Conservation (phyloP, 225 moss, liverwort and hornwort species). For the Takakia lepidozioides region DNA sequence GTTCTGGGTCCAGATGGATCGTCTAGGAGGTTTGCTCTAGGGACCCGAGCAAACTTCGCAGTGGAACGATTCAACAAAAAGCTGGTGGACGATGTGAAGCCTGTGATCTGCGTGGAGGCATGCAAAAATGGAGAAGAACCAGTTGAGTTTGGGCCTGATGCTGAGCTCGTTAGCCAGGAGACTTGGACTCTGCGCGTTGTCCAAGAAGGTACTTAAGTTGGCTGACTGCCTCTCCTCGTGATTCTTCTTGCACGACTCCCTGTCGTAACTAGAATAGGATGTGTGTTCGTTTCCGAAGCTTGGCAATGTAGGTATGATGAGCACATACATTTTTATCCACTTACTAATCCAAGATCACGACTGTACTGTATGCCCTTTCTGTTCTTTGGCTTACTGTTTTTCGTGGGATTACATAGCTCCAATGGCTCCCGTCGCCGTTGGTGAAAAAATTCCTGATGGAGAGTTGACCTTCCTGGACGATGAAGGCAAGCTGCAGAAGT, state of each 20-base stretch:
- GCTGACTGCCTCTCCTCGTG: too few species aligned
- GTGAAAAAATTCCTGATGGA: slow-evolving; percentile 68
- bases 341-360: too few species aligned
- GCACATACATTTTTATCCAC: too few species aligned
- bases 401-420: slow-evolving; percentile 18
- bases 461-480: slow-evolving; percentile 59
- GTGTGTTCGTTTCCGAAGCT: too few species aligned
- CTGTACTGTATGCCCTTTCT: too few species aligned
- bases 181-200: slow-evolving; percentile 37
- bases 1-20: slow-evolving; percentile 25
- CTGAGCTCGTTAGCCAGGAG: slow-evolving; percentile 26
- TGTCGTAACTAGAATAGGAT: too few species aligned
- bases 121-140: slow-evolving; percentile 38
- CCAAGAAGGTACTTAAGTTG: slow-evolving; percentile 52
- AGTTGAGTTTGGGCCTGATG: slow-evolving; percentile 38
- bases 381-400: too few species aligned
- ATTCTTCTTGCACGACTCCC: too few species aligned
- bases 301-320: too few species aligned
- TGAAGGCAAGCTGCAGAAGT: slow-evolving; percentile 52
- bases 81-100: slow-evolving; percentile 37
- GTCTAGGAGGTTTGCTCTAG: slow-evolving; percentile 23
- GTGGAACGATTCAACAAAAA: slow-evolving; percentile 46
- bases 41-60: slow-evolving; percentile 33
- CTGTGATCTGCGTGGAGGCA: slow-evolving; percentile 43
- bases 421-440: slow-evolving; percentile 41